These are phyloP conservation scores for Magnolia sinica DNA, from an alignment of 164 flowering plant species.

Conservation along the genomic window DNA sequence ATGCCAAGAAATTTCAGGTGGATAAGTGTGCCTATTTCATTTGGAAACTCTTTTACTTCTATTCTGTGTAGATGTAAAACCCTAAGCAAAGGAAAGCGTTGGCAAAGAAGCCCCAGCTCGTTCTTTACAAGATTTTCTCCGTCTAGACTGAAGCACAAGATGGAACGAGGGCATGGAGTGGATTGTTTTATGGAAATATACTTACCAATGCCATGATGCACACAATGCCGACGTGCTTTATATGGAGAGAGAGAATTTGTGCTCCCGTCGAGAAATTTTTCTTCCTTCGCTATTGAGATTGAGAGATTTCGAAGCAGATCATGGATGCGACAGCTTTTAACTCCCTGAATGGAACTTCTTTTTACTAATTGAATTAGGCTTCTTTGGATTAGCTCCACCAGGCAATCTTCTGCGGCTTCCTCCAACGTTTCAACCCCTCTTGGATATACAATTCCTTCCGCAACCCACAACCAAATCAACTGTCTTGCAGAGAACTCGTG, in stretches of 20 bases:
- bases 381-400: slow-evolving; percentile 38
- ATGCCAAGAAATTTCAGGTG: background rate
- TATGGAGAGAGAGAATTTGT: background rate
- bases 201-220: background rate
- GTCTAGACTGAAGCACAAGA: background rate
- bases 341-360: slow-evolving; percentile 28
- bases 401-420: slow-evolving; percentile 43
- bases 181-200: background rate
- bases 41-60: background rate
- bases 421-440: slow-evolving; percentile 25
- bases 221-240: background rate
- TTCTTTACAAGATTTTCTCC: background rate
- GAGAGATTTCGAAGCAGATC: slow-evolving; percentile 14
- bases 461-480: slow-evolving; percentile 45
- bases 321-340: slow-evolving; percentile 43
- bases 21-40: background rate
- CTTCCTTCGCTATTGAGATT: background rate
- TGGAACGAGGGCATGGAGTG: background rate
- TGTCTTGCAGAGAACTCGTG: slow-evolving; percentile 31
- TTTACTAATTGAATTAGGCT: slow-evolving; percentile 44
- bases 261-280: background rate
- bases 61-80: background rate
- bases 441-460: slow-evolving; percentile 40
- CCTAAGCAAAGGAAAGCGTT: background rate
- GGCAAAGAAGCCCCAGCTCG: background rate